Evolutionary conservation across 2,329 filamentous ascomycete species (phyloP).

Genomic region (Neophaeococcomyces aloes): DNA sequence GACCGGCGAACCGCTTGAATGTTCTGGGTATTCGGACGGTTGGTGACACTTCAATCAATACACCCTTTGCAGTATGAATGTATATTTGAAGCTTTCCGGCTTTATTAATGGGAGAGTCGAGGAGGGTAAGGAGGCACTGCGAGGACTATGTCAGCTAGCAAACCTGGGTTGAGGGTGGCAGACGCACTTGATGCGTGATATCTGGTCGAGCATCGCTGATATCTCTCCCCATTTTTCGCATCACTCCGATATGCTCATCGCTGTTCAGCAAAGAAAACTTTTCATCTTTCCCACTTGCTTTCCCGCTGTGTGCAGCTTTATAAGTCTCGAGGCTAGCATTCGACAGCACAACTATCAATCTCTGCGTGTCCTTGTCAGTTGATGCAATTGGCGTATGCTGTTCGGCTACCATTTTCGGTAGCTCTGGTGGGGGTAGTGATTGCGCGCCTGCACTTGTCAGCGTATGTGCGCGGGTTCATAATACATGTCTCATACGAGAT

Average conservation of each 20-base stretch:
- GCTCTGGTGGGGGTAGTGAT: conserved; percentile 80
- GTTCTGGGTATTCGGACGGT: conserved; percentile 94
- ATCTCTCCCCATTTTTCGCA: conserved; percentile 98
- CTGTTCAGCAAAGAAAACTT: conserved; percentile 98
- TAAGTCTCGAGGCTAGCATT: conserved; percentile 98
- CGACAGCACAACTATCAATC: conserved; percentile 89
- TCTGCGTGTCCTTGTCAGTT: conserved; percentile 79
- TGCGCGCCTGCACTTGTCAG: conserved; percentile 59
- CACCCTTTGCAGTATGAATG: conserved; percentile 94
- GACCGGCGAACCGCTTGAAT: conserved; percentile 95
- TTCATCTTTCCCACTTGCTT: conserved; percentile 64
- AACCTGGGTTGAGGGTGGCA: conserved; percentile 1
- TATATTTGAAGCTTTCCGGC: conserved; percentile 95
- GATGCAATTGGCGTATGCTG: conserved; percentile 75
- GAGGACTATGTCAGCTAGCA: conserved; percentile 18
- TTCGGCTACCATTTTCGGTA: conserved; percentile 87
- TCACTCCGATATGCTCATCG: conserved; percentile 96
- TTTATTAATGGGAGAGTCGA: conserved; percentile 98
- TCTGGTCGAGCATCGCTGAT: conserved; percentile 96
- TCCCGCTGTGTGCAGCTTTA: conserved; percentile 68
- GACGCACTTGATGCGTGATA: conserved; percentile 87
- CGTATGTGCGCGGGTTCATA: neutral
- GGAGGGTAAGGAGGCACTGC: conserved; percentile 89
- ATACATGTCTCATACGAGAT: neutral
- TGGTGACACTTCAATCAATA: conserved; percentile 96